Conservation (phyloP, 2,329 filamentous ascomycete genomes). For the Chaetomiaceae sp. region DNA sequence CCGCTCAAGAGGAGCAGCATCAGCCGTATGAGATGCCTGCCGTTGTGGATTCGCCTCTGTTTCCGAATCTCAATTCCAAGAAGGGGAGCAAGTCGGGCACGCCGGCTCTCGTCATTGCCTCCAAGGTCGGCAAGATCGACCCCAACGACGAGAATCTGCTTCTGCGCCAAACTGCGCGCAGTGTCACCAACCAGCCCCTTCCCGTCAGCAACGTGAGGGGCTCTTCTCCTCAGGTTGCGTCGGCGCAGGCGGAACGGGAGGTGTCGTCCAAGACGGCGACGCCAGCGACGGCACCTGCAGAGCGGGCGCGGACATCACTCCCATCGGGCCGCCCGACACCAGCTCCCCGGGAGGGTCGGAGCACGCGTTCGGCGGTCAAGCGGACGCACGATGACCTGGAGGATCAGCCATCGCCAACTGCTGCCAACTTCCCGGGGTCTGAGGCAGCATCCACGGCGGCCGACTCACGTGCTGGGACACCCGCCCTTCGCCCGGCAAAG, state of each 20-base stretch:
- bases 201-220: constrained; percentile 12
- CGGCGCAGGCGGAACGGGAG: neutral
- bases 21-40: constrained; percentile 29
- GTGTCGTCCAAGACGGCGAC: constrained; percentile 1
- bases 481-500: constrained; percentile 53
- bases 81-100: constrained; percentile 29
- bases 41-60: constrained; percentile 25
- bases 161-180: constrained; percentile 29
- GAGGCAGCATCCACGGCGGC: constrained; percentile 43
- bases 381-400: constrained; percentile 53
- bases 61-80: constrained; percentile 27
- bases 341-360: constrained; percentile 36
- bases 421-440: constrained; percentile 46
- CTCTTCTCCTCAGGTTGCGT: neutral
- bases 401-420: constrained; percentile 48
- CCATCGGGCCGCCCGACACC: constrained; percentile 25
- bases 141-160: constrained; percentile 26
- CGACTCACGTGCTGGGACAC: constrained; percentile 58
- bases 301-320: constrained; percentile 16
- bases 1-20: constrained; percentile 20
- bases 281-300: constrained; percentile 12
- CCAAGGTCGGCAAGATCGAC: constrained; percentile 27
- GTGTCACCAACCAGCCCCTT: constrained; percentile 29
- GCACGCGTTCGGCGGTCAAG: constrained; percentile 49
- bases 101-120: constrained; percentile 20